These are phyloP conservation scores for Pleurozium schreberi DNA, from an alignment of 225 moss, liverwort and hornwort genomes.

Conservation along the genomic window DNA sequence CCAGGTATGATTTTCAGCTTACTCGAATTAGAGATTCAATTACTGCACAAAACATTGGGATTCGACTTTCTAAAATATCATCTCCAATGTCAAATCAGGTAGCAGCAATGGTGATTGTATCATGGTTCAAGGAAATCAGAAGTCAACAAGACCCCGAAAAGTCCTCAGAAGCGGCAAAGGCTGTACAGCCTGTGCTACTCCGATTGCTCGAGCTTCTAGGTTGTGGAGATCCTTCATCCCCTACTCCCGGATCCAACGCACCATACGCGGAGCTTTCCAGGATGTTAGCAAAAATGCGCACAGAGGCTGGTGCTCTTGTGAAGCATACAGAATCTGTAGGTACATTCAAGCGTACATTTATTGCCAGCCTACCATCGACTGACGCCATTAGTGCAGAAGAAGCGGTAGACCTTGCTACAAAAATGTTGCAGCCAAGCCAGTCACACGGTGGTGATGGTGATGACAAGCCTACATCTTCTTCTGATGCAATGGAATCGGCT, in stretches of 20 bases:
- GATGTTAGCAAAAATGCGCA: constrained; percentile 75
- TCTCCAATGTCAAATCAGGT: constrained; percentile 34
- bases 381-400: constrained; percentile 68
- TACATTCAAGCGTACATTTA: constrained; percentile 24
- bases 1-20: constrained; percentile 37
- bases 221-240: constrained; percentile 50
- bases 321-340: constrained; percentile 64
- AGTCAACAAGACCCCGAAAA: constrained; percentile 18
- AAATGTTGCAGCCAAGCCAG: constrained; percentile 9
- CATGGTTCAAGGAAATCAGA: constrained; percentile 73
- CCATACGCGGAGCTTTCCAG: constrained; percentile 66
- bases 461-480: constrained; percentile 40
- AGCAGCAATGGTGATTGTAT: constrained; percentile 78
- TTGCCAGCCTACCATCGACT: constrained; percentile 33
- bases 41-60: background rate
- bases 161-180: constrained; percentile 27
- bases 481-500: constrained; percentile 64
- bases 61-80: background rate
- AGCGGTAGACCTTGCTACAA: constrained; percentile 57
- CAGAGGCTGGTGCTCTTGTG: constrained; percentile 71
- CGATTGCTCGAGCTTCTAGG: constrained; percentile 63
- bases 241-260: constrained; percentile 66
- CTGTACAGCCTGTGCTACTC: constrained; percentile 35
- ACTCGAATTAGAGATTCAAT: background rate
- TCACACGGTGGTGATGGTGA: constrained; percentile 29